phyloP scores from a whole-genome alignment of 139 green algal species.

The Closterium sp. region DNA sequence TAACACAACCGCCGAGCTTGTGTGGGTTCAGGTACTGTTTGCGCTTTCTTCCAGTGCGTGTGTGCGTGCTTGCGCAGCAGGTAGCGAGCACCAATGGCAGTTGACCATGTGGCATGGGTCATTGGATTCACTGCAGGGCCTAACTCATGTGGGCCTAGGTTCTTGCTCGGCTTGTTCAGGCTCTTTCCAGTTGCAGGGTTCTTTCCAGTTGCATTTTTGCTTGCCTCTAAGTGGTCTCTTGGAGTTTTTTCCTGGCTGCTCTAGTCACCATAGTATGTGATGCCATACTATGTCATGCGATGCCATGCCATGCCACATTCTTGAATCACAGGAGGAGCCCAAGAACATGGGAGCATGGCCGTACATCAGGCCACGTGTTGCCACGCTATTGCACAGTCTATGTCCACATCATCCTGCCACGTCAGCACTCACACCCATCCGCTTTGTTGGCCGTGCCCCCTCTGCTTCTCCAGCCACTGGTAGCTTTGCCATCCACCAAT shows the following conservation, averaged over 20 bases:
- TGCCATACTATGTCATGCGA: no score
- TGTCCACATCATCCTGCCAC: background rate
- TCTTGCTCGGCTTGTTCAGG: background rate
- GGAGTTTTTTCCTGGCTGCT: no score
- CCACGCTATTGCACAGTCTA: slow-evolving; percentile 69
- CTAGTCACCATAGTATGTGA: no score
- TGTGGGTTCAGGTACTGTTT: no score
- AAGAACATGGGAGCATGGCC: slow-evolving; percentile 97
- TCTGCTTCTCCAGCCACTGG: slow-evolving; percentile 49
- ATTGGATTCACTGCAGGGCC: slow-evolving; percentile 62
- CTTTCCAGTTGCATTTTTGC: no score
- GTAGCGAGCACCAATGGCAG: slow-evolving; percentile 76
- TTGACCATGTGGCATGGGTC: slow-evolving; percentile 64
- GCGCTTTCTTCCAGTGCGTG: no score
- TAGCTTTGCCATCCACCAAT: slow-evolving; percentile 32
- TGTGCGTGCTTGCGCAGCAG: no score
- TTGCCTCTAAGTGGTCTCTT: no score
- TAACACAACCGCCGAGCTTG: no score
- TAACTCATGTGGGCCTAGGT: slow-evolving; percentile 72
- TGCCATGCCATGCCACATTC: no score
- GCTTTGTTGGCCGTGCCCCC: slow-evolving; percentile 62
- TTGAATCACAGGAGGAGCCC: slow-evolving; percentile 93
- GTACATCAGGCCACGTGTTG: slow-evolving; percentile 79
- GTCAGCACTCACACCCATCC: slow-evolving; percentile 26
- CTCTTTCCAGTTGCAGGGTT: no score